Base-by-base conservation (phyloP, 192 early-diverging fungal species). In the Umbelopsis sp. region DNA sequence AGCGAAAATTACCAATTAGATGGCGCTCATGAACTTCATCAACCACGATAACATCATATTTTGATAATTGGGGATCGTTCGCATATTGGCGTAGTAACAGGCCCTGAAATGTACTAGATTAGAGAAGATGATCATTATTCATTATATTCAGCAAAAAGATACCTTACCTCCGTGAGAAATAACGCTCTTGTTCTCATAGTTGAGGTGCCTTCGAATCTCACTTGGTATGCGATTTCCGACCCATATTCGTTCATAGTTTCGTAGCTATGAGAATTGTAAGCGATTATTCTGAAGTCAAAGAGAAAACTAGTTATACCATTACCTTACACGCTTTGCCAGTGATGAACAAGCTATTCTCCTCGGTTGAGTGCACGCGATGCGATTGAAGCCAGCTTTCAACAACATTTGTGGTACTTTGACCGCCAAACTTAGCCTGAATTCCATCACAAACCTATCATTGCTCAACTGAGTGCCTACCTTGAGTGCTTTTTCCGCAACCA, bases 361-460 rank as follows among this genome's bases (percentile, higher is more conserved):
- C 8, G 96, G 96, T 77, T 98, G 96, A 11, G 96, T 98, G 72
- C 95, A 93, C 0, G 95, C 84, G 49, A 97, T 92, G 68, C 83
- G 82, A 32, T 82, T 73, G 45, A 95, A 87, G 11, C 88, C 89
- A 14, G 80, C 83, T 56, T 92, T 90, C 24, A 98, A 76, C 34
- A 98, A 81, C 67, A 93, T 96, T 76, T 97, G 94, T 17, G 95
- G 95, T 9, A 97, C 87, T 77, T 22, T 32, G 14, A 29, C 0
- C 12, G 4, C 12, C n/a, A 20, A 29, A 62, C 17, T 59, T 34
- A 5, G 8, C 17, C 17, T 20, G 25, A 62, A 14, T 29, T 34
- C 12, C n/a, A 32, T 36, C 26, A 0, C 2, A 20, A 32, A 2
- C 5, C 25, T 0, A 45, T 45, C 17, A n/a, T 50, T n/a, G 10